These are phyloP conservation scores for Effrenium voratum DNA, from an alignment of 73 alveolate genomes.

Conservation along the genomic window DNA sequence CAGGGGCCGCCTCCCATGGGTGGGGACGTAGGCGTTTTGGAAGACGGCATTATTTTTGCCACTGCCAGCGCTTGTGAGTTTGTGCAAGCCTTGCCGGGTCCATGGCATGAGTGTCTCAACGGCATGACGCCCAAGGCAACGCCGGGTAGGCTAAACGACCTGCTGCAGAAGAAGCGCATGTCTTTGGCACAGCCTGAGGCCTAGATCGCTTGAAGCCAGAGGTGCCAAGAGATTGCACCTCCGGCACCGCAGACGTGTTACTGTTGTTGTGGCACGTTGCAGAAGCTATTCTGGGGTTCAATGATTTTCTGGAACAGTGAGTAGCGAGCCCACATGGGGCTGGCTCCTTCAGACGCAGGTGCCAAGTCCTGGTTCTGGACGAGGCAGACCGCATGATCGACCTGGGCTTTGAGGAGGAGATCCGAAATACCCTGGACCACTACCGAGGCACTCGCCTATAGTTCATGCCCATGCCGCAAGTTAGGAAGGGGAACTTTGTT, in stretches of 20 bases:
- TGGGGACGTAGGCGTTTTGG: background rate
- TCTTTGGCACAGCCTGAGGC: constrained; percentile 95
- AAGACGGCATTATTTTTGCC: background rate
- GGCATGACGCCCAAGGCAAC: constrained; percentile 53
- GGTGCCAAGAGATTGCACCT: no score
- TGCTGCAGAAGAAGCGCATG: constrained; percentile 94
- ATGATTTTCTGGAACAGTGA: no score
- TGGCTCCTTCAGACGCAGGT: no score
- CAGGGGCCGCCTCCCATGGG: background rate
- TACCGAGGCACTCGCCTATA: constrained; percentile 89
- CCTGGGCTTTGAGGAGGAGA: constrained; percentile 96
- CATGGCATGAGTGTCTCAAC: background rate
- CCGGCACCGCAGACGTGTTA: background rate
- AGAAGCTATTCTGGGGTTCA: background rate
- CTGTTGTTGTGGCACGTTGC: background rate
- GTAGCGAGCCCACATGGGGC: no score
- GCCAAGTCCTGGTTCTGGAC: constrained; percentile 95
- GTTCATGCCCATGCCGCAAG: no score
- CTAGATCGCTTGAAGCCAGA: no score
- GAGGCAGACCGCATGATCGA: constrained; percentile 97
- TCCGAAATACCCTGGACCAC: constrained; percentile 94
- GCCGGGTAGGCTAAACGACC: constrained; percentile 94
- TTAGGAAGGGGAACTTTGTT: background rate
- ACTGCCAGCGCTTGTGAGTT: background rate
- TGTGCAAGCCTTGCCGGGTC: no score